These are phyloP conservation scores for Myochromella boudieri DNA, from an alignment of 768 basidiomycete species.

Conservation along the genomic window DNA sequence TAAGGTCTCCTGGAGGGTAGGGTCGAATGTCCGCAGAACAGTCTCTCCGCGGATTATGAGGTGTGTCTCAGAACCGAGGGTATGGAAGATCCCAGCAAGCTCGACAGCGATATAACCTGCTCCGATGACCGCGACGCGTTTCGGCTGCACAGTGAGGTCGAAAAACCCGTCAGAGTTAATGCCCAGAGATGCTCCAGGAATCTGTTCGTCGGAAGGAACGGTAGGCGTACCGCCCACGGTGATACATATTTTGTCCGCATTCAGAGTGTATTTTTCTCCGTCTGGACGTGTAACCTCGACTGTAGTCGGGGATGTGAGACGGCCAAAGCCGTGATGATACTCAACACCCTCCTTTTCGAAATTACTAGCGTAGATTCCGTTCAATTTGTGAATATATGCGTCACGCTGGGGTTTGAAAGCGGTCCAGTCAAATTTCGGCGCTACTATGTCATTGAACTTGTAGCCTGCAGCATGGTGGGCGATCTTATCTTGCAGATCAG, in stretches of 20 bases:
- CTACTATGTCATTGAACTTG: constrained; percentile 59
- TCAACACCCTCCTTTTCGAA: constrained; percentile 87
- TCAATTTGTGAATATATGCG: constrained; percentile 88
- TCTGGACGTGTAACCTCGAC: constrained; percentile 74
- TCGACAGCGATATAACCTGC: constrained; percentile 99
- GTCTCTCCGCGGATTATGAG: constrained; percentile 87
- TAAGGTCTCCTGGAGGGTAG: constrained; percentile 76
- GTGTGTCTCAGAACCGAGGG: constrained; percentile 90
- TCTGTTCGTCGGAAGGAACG: constrained; percentile 70
- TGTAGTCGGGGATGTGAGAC: constrained; percentile 64
- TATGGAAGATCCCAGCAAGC: constrained; percentile 90
- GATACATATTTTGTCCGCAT: constrained; percentile 76
- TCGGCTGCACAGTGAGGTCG: constrained; percentile 85
- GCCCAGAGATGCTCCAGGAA: constrained; percentile 89
- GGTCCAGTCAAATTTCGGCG: constrained; percentile 82
- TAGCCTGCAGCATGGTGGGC: constrained; percentile 72
- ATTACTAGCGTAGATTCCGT: constrained; percentile 90
- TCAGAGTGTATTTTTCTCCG: constrained; percentile 68
- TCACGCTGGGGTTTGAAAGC: constrained; percentile 93
- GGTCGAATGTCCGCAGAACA: constrained; percentile 93
- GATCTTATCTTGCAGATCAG: constrained; percentile 85
- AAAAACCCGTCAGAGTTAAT: constrained; percentile 98
- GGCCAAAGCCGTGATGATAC: constrained; percentile 76
- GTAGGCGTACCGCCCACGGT: constrained; percentile 87
- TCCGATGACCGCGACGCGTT: constrained; percentile 90